These are phyloP conservation scores for Hypoxylon sp. DNA, from an alignment of 2,329 filamentous ascomycete genomes.

Conservation along the genomic window DNA sequence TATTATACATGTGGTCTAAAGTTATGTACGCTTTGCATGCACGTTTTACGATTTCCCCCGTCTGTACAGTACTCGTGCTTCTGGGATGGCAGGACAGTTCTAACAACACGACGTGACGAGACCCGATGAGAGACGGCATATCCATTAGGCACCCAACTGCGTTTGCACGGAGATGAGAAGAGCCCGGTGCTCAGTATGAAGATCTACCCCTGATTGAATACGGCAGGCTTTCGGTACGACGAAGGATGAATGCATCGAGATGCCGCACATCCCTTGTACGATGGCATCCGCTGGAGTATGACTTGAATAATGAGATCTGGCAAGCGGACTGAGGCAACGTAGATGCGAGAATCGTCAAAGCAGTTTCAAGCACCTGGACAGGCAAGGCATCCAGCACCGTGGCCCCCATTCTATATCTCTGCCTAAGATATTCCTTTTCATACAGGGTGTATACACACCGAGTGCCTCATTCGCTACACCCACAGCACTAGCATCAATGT, in stretches of 20 bases:
- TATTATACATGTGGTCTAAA: slow-evolving; percentile 38
- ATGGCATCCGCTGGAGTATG: neutral
- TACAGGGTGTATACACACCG: neutral
- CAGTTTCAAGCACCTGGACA: no score
- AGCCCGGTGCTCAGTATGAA: no score
- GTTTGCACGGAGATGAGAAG: neutral
- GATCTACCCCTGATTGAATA: neutral
- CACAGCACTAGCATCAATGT: neutral
- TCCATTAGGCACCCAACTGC: neutral
- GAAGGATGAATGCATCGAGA: neutral
- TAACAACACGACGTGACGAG: no score
- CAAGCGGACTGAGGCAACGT: neutral
- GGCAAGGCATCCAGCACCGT: no score
- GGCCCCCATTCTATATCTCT: no score
- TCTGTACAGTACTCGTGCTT: slow-evolving; percentile 32
- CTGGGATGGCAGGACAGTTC: slow-evolving; percentile 23
- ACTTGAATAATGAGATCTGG: neutral
- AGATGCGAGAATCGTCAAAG: no score
- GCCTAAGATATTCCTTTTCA: neutral
- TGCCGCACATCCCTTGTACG: no score
- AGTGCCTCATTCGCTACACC: neutral
- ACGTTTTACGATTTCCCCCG: slow-evolving; percentile 26
- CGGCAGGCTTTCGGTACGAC: neutral
- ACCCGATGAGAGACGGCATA: neutral
- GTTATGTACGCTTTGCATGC: slow-evolving; percentile 17